A percentile compares a stretch with the other conserved stretches of the same genome.
phyloP scores from a whole-genome alignment of 352 stramenopile species.

The Globisporangium spiculum region DNA sequence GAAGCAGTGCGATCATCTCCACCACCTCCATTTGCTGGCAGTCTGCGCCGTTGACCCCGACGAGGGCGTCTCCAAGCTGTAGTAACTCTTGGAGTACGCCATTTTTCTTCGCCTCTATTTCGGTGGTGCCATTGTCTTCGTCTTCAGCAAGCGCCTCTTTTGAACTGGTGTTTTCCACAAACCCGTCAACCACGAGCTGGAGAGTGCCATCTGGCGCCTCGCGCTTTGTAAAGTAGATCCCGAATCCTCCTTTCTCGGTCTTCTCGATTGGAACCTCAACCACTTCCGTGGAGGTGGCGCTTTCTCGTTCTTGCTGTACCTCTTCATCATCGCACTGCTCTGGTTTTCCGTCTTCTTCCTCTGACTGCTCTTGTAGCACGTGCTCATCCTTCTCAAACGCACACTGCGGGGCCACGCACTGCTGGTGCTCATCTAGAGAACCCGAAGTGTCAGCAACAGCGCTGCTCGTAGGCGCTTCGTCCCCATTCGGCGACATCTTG shows the following conservation, averaged over 20 bases:
- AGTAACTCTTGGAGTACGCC: constrained; percentile 16
- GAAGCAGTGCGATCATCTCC: constrained; percentile 31
- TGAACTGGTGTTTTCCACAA: constrained; percentile 22
- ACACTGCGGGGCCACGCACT: background rate
- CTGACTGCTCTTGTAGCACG: background rate
- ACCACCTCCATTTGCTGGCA: constrained; percentile 25
- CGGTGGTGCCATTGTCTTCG: background rate
- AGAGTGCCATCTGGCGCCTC: background rate
- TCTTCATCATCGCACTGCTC: background rate
- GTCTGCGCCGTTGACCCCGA: constrained; percentile 27
- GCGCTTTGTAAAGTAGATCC: constrained; percentile 43
- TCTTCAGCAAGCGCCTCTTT: too few species aligned
- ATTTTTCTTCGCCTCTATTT: background rate
- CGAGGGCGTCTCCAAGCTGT: constrained; percentile 35
- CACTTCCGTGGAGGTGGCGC: background rate
- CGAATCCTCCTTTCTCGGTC: constrained; percentile 29
- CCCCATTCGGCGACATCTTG: background rate
- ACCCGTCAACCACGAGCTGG: constrained; percentile 34
- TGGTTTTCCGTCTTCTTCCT: background rate
- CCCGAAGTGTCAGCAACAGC: background rate
- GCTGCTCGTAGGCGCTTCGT: background rate
- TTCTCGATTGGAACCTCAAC: constrained; percentile 33
- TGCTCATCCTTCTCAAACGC: background rate
- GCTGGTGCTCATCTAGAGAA: background rate
- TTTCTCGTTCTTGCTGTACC: background rate